phyloP scores from a whole-genome alignment of 331 rosid genomes.

The Saraca asoca region DNA sequence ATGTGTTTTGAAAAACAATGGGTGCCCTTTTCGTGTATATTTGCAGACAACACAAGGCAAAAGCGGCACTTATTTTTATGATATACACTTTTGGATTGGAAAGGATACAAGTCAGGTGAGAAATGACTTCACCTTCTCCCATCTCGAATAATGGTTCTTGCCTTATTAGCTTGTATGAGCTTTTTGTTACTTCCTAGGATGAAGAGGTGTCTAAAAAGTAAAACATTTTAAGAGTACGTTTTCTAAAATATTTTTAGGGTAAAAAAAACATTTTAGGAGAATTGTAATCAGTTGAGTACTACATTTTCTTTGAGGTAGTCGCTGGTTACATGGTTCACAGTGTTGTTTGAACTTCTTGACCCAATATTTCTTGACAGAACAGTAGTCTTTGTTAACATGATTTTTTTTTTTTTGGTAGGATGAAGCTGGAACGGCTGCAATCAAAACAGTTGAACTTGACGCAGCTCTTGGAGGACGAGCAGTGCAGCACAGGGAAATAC shows the following conservation, averaged over 20 bases:
- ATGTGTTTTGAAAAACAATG: not conserved
- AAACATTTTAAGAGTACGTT: constrained; percentile 15
- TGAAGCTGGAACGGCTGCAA: constrained; percentile 96
- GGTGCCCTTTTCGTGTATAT: constrained; percentile 32
- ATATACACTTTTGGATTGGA: constrained; percentile 98
- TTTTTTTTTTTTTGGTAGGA: constrained; percentile 59
- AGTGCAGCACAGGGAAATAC: constrained; percentile 93
- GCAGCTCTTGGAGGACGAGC: constrained; percentile 95
- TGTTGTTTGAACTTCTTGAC: constrained; percentile 6
- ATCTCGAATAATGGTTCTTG: constrained; percentile 19
- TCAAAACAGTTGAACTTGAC: constrained; percentile 91
- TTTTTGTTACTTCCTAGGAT: not conserved
- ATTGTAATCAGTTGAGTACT: constrained; percentile 18
- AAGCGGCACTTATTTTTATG: constrained; percentile 71
- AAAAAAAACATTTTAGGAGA: not conserved
- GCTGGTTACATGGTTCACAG: constrained; percentile 23
- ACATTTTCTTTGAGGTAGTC: constrained; percentile 7
- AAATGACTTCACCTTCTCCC: constrained; percentile 23
- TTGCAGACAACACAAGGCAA: constrained; percentile 83
- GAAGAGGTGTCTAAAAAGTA: constrained; percentile 22
- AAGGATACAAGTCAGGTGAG: constrained; percentile 95
- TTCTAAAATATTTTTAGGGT: not conserved
- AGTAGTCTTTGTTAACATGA: constrained; percentile 19
- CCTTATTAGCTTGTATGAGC: constrained; percentile 2
- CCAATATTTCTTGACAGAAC: constrained; percentile 19